Evolutionary conservation across 2,329 filamentous ascomycete species (phyloP).

Genomic region (Fusarium succisae): DNA sequence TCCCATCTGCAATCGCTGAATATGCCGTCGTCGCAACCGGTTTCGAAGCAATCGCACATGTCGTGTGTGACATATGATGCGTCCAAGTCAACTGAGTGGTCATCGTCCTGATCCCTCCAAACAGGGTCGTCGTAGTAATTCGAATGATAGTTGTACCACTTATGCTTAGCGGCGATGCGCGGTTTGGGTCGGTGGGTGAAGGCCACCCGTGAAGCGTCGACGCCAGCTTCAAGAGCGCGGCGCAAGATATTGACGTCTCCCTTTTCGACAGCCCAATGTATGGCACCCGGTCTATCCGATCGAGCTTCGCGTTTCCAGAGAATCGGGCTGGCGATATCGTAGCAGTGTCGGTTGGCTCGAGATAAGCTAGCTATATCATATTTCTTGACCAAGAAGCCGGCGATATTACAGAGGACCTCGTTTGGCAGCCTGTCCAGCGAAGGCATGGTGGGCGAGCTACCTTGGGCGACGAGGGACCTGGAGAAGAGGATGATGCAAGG

Average conservation of each 20-base stretch:
- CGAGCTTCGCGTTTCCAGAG: conserved; percentile 41
- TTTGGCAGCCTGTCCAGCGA: conserved; percentile 46
- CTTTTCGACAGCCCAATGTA: conserved; percentile 42
- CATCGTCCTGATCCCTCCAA: conserved; percentile 40
- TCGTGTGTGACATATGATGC: conserved; percentile 38
- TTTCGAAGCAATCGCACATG: conserved; percentile 40
- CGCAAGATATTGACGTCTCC: conserved; percentile 33
- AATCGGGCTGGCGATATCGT: conserved; percentile 40
- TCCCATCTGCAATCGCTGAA: conserved; percentile 44
- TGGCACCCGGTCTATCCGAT: conserved; percentile 40
- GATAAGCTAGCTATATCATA: conserved; percentile 41
- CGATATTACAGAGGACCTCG: conserved; percentile 41
- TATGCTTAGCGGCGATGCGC: conserved; percentile 33
- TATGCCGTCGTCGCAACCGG: conserved; percentile 42
- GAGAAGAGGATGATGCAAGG: background rate
- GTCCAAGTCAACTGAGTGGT: conserved; percentile 41
- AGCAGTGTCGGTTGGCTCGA: conserved; percentile 38
- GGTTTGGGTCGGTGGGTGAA: conserved; percentile 42
- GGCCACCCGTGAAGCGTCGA: conserved; percentile 36
- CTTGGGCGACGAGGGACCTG: conserved; percentile 17
- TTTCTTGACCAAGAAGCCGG: conserved; percentile 39
- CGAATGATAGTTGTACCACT: conserved; percentile 44
- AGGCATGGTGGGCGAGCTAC: conserved; percentile 37
- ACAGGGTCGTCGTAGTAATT: conserved; percentile 40
- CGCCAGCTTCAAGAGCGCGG: conserved; percentile 40